phyloP scores from a whole-genome alignment of 2,329 filamentous ascomycete genomes.

The Leptographium radiaticola region DNA sequence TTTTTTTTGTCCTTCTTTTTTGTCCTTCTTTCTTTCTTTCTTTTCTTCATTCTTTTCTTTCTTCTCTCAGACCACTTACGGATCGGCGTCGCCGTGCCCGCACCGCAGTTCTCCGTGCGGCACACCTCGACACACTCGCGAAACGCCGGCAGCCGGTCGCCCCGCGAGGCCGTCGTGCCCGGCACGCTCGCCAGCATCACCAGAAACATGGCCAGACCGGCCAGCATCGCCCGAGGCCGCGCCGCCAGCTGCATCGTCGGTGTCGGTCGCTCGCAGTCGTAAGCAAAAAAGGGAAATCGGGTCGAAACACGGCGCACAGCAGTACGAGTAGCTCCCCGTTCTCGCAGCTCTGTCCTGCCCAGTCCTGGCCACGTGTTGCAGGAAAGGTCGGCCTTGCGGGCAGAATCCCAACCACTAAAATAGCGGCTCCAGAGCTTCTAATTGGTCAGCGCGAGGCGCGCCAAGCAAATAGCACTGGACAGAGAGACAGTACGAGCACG shows the following conservation, averaged over 20 bases:
- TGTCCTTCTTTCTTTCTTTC: no score
- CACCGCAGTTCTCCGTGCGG: constrained; percentile 63
- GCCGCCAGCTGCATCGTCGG: neutral
- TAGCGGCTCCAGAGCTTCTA: neutral
- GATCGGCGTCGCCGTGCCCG: constrained; percentile 47
- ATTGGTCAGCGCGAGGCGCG: neutral
- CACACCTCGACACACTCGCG: constrained; percentile 74
- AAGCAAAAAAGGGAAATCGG: no score
- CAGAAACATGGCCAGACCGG: constrained; percentile 4
- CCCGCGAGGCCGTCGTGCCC: constrained; percentile 55
- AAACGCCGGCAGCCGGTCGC: constrained; percentile 81
- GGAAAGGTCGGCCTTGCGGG: neutral
- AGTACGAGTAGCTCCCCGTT: no score
- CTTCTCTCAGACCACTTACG: constrained; percentile 38
- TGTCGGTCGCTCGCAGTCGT: neutral
- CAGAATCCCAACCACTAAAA: neutral
- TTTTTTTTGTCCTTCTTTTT: no score
- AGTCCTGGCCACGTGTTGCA: neutral
- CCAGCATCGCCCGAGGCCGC: neutral
- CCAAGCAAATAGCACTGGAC: no score
- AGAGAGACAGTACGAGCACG: neutral
- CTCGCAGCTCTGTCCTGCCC: neutral
- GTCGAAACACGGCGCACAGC: no score
- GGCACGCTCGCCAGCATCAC: constrained; percentile 24
- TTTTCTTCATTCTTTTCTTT: no score